phyloP scores from a whole-genome alignment of 148 eudicot species.

The Nyssa sinensis region DNA sequence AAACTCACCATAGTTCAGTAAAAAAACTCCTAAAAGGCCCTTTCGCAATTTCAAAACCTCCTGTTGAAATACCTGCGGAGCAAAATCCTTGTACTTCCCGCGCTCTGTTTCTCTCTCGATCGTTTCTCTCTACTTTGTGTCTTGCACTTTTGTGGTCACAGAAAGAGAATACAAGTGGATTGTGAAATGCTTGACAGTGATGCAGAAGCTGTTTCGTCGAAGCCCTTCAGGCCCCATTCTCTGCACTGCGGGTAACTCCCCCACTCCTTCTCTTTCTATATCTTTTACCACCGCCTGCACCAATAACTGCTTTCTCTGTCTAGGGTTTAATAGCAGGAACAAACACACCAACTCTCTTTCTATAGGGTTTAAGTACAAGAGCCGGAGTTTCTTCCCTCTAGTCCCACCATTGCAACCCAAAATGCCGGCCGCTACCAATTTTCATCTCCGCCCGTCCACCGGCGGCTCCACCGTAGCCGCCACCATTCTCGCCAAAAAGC shows the following conservation, averaged over 20 bases:
- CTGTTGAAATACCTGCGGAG: not conserved
- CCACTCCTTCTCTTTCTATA: conserved; percentile 20
- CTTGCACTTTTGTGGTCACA: not conserved
- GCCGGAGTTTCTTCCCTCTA: not conserved
- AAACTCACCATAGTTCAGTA: no score
- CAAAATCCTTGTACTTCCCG: not conserved
- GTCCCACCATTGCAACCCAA: conserved; percentile 10
- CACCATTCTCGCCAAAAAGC: not conserved
- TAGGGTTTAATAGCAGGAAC: conserved; percentile 24
- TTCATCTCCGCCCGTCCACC: conserved; percentile 26
- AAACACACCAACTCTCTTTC: conserved; percentile 2
- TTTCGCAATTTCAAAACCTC: not conserved
- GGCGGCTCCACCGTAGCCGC: no score
- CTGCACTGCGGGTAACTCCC: conserved; percentile 4
- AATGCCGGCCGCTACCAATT: conserved; percentile 19
- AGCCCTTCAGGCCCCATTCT: conserved; percentile 36
- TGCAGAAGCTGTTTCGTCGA: conserved; percentile 72
- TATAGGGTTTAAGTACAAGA: conserved; percentile 17
- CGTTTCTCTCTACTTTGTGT: not conserved
- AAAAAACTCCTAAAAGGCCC: not conserved
- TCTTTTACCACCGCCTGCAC: conserved; percentile 17
- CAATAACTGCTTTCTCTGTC: conserved; percentile 19
- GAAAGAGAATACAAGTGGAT: not conserved
- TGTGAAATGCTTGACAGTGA: conserved; percentile 42
- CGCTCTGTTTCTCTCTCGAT: not conserved